These are phyloP conservation scores for Neonectria magnoliae DNA, from an alignment of 2,329 filamentous ascomycete species.

Conservation along the genomic window DNA sequence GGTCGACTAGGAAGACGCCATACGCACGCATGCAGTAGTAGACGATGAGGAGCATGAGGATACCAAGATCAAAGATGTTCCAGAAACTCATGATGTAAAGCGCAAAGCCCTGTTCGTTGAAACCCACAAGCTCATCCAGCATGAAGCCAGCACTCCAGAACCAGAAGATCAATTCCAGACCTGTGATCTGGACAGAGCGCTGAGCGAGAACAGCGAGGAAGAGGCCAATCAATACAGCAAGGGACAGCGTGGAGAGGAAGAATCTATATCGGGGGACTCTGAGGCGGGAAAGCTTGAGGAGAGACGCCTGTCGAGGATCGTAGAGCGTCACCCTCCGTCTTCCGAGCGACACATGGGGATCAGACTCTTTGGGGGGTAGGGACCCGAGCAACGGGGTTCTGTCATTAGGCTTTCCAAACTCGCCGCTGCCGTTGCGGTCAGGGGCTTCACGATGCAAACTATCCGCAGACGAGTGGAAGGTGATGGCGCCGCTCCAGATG, in stretches of 20 bases:
- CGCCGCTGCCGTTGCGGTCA: constrained; percentile 39
- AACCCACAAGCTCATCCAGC: constrained; percentile 94
- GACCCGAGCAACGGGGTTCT: constrained; percentile 63
- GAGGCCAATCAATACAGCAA: constrained; percentile 83
- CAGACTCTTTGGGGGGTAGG: constrained; percentile 44
- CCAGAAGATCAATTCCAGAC: constrained; percentile 91
- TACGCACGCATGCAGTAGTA: constrained; percentile 93
- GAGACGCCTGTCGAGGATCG: constrained; percentile 87
- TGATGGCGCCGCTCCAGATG: constrained; percentile 95
- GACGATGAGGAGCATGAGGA: constrained; percentile 82
- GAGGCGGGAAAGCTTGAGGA: constrained; percentile 90
- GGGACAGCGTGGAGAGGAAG: constrained; percentile 87
- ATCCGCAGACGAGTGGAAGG: constrained; percentile 91
- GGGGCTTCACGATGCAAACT: constrained; percentile 74
- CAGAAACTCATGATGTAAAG: constrained; percentile 98
- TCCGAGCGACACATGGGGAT: constrained; percentile 54
- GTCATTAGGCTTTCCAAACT: constrained; percentile 51
- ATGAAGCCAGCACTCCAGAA: constrained; percentile 98
- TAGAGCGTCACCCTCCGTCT: constrained; percentile 87
- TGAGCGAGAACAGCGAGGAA: constrained; percentile 84
- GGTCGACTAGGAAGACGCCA: constrained; percentile 83
- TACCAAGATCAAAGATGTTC: constrained; percentile 95
- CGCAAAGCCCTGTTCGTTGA: constrained; percentile 96
- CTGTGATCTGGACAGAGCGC: constrained; percentile 82
- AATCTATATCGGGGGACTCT: constrained; percentile 92